Evolutionary conservation across 805 yeast species (phyloP).

Genomic region (Metschnikowia koreensis): DNA sequence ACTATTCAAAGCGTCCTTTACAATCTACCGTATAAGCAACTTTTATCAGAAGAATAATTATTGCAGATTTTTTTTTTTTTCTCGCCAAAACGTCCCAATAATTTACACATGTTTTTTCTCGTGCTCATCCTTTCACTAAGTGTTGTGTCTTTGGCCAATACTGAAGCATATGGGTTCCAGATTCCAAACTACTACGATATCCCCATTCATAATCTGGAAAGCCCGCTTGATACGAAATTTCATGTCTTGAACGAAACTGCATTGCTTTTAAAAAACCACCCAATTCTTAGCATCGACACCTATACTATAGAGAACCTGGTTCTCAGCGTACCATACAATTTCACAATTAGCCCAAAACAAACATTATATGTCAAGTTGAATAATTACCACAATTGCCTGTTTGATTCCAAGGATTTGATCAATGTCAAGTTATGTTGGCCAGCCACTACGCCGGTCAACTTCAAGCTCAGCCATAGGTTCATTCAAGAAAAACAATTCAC

Average conservation of each 20-base stretch:
- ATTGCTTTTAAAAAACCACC: conserved; percentile 12
- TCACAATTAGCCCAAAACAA: conserved; percentile 6
- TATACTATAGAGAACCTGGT: conserved; percentile 3
- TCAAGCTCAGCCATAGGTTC: conserved; percentile 10
- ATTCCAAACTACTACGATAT: conserved; percentile 38
- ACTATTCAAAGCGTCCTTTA: background rate
- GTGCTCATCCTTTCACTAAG: conserved; percentile 2
- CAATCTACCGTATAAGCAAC: no score
- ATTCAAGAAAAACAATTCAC: conserved; percentile 6
- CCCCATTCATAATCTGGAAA: conserved; percentile 15
- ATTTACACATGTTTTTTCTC: background rate
- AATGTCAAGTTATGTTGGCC: conserved; percentile 23
- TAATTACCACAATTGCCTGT: conserved; percentile 31
- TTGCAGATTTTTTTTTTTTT: no score
- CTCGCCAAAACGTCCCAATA: background rate
- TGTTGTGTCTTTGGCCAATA: conserved; percentile 27
- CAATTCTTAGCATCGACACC: conserved; percentile 13
- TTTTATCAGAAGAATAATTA: no score
- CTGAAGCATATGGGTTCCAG: conserved; percentile 33
- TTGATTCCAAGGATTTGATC: conserved; percentile 18
- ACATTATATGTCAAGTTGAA: conserved; percentile 31
- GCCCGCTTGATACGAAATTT: background rate
- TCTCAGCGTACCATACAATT: conserved; percentile 15
- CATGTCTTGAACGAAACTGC: conserved; percentile 15
- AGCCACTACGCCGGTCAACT: conserved; percentile 18